A percentile compares a stretch with the other conserved stretches of the same genome.
Evolutionary conservation across 176 grass and related monocot genomes (phyloP).

Genomic region (Carex myosuroides): DNA sequence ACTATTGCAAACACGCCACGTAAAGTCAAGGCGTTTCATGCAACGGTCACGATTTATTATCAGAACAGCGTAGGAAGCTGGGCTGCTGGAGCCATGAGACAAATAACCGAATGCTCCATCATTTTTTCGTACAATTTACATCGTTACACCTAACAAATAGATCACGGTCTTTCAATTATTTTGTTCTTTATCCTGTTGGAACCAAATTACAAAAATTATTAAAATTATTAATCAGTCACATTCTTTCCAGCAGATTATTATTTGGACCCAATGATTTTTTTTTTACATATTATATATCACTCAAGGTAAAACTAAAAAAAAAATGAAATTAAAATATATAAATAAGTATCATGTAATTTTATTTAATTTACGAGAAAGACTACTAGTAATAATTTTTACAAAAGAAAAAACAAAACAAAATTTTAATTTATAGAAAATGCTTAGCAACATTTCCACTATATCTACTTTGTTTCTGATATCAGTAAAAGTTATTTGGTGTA

Average conservation of each 20-base stretch:
- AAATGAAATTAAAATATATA: no score
- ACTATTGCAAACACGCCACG: conserved; percentile 10
- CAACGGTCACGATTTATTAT: background rate
- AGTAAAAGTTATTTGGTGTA: background rate
- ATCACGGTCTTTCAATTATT: background rate
- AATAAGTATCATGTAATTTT: no score
- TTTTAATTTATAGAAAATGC: no score
- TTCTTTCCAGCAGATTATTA: background rate
- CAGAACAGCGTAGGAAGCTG: background rate
- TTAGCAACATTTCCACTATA: no score
- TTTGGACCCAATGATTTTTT: no score
- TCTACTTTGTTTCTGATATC: no score
- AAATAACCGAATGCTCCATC: background rate
- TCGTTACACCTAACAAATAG: background rate
- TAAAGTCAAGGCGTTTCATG: conserved; percentile 4
- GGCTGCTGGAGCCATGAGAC: background rate
- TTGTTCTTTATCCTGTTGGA: background rate
- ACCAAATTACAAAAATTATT: background rate
- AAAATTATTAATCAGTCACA: background rate
- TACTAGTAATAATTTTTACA: no score
- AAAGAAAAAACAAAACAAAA: no score
- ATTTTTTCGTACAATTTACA: background rate
- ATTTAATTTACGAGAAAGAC: no score
- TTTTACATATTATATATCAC: no score
- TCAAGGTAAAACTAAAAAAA: no score